phyloP scores from a whole-genome alignment of 1,284 basidiomycete species.

The Pholiota adiposa region DNA sequence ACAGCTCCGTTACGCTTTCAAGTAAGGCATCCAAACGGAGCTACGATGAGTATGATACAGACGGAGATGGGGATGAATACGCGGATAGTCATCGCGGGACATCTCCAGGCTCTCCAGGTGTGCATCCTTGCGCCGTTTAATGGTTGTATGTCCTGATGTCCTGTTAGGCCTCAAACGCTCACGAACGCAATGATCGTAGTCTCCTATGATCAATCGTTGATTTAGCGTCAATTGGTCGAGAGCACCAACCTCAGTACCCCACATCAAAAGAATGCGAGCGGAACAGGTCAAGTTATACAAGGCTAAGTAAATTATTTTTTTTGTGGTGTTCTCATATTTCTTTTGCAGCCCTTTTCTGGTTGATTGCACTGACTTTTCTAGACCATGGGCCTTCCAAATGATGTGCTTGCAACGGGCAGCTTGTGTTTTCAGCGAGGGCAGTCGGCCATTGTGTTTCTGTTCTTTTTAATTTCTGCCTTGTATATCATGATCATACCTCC shows the following conservation, averaged over 20 bases:
- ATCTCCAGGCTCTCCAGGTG: conserved; percentile 51
- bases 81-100: conserved; percentile 29
- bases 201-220: background rate
- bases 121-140: conserved; percentile 12
- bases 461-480: background rate
- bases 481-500: background rate
- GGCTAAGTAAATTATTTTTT: conserved; percentile 29
- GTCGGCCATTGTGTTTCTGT: background rate
- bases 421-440: background rate
- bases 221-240: background rate
- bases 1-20: conserved; percentile 34
- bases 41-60: conserved; percentile 28
- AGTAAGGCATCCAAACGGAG: conserved; percentile 32
- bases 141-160: background rate
- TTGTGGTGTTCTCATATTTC: no score
- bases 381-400: background rate
- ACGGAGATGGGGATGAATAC: conserved; percentile 31
- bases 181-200: conserved; percentile 14
- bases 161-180: conserved; percentile 25
- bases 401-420: background rate
- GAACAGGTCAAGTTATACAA: conserved; percentile 22
- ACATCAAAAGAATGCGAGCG: background rate
- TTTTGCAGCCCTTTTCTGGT: background rate
- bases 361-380: conserved; percentile 13
- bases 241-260: background rate